Percentiles rank a stretch among this genome's conserved stretches.
phyloP scores from a whole-genome alignment of 2,329 filamentous ascomycete genomes.

The Leptographium lundbergii region DNA sequence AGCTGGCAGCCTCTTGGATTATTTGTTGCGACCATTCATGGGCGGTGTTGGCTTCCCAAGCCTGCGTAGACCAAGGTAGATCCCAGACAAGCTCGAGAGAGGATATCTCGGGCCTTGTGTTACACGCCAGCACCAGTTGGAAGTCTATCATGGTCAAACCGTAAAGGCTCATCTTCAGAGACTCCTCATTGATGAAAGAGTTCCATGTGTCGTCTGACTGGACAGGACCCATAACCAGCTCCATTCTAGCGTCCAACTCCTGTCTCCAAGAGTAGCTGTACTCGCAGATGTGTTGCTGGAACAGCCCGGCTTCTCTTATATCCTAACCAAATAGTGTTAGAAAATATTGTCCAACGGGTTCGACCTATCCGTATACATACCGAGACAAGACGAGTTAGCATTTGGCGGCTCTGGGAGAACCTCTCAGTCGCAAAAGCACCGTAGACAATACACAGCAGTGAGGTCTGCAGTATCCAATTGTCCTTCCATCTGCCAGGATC shows the following conservation, averaged over 20 bases:
- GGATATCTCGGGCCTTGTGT: constrained; percentile 4
- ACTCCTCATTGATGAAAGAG: constrained; percentile 5
- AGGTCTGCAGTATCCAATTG: constrained; percentile 4
- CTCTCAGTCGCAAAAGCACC: constrained; percentile 2
- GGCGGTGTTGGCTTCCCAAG: constrained; percentile 1
- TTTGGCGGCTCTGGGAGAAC: constrained; percentile 1
- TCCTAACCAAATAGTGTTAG: not conserved
- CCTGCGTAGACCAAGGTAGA: constrained; percentile 1
- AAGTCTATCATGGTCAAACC: constrained; percentile 3
- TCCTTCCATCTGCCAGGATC: constrained; percentile 4
- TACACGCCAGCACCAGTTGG: constrained; percentile 3
- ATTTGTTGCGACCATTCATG: constrained; percentile 2
- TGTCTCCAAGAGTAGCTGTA: constrained; percentile 2
- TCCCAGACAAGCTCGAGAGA: constrained; percentile 5
- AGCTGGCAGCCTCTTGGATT: not conserved
- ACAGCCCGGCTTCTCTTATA: not conserved
- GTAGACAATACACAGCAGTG: constrained; percentile 3
- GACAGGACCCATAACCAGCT: not conserved
- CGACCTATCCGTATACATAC: not conserved
- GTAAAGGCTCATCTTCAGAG: constrained; percentile 3
- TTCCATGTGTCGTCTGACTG: not conserved
- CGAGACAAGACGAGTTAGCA: constrained; percentile 1
- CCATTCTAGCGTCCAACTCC: not conserved
- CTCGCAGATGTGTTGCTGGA: constrained; percentile 3
- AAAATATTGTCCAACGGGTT: too few relatives aligned